Conservation (phyloP, 306 rosid species). For the Gillenia trifoliata region DNA sequence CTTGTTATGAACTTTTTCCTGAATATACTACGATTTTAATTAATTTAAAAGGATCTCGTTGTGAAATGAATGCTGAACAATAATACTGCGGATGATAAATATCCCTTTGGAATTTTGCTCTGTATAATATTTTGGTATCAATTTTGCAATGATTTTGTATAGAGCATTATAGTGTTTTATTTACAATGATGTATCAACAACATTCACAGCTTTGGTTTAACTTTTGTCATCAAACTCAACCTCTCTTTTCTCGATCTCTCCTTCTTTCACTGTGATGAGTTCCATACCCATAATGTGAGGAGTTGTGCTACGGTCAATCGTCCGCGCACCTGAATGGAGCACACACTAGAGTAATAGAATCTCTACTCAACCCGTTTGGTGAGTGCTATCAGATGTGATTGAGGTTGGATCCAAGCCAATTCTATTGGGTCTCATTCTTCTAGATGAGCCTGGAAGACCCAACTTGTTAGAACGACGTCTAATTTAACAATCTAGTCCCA, state of each 20-base stretch:
- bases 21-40: conserved; percentile 6
- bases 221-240: no score
- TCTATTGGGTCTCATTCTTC: no score
- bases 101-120: background rate
- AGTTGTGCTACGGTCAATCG: background rate
- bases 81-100: background rate
- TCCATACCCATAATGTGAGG: no score
- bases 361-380: no score
- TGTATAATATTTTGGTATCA: background rate
- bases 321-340: background rate
- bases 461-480: no score
- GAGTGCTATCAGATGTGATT: no score
- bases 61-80: background rate
- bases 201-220: no score
- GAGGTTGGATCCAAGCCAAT: no score
- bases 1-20: conserved; percentile 8
- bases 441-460: no score
- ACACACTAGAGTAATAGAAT: background rate
- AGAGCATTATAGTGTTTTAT: background rate
- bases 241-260: background rate
- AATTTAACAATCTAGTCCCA: no score
- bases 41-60: background rate
- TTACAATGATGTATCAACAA: no score
- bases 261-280: background rate
- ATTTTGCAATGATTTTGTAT: background rate